These are phyloP conservation scores for Colletotrichum sp. DNA, from an alignment of 2,329 filamentous ascomycete genomes.

Conservation along the genomic window DNA sequence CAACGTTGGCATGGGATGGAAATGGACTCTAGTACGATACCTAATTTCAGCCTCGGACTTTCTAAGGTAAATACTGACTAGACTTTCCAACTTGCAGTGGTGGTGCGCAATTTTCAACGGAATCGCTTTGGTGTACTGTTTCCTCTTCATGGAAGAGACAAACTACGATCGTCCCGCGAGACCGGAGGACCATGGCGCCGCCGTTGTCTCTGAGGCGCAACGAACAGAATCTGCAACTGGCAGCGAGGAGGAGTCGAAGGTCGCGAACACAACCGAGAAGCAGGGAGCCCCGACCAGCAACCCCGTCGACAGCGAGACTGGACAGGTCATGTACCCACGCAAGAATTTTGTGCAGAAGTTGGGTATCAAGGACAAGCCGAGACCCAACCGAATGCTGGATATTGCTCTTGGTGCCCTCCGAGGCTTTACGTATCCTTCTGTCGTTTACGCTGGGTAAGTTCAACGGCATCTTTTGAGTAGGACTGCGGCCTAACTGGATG, in stretches of 20 bases:
- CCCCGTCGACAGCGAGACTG: slow-evolving; percentile 26
- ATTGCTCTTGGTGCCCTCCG: slow-evolving; percentile 35
- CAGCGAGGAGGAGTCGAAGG: not conserved
- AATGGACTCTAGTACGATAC: slow-evolving; percentile 38
- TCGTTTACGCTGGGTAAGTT: slow-evolving; percentile 40
- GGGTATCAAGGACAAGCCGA: slow-evolving; percentile 33
- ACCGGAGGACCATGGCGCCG: not conserved
- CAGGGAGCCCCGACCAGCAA: not conserved
- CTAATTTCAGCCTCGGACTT: not conserved
- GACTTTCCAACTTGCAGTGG: slow-evolving; percentile 25
- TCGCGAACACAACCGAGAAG: not conserved
- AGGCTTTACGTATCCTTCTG: slow-evolving; percentile 31
- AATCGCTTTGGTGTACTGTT: slow-evolving; percentile 40
- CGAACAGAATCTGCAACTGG: not conserved
- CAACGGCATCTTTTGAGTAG: no score
- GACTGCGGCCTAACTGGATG: not conserved
- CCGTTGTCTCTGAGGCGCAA: not conserved
- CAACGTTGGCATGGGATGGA: slow-evolving; percentile 42
- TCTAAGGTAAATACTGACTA: not conserved
- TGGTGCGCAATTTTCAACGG: slow-evolving; percentile 43
- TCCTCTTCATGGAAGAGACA: slow-evolving; percentile 66
- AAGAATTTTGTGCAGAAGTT: slow-evolving; percentile 40
- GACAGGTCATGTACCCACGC: slow-evolving; percentile 32
- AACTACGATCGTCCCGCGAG: slow-evolving; percentile 46
- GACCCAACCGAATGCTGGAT: slow-evolving; percentile 40